Evolutionary conservation across 768 basidiomycete species (phyloP), one percentile per base, ranked within the genome.

Genomic region (Trametes meyenii): DNA sequence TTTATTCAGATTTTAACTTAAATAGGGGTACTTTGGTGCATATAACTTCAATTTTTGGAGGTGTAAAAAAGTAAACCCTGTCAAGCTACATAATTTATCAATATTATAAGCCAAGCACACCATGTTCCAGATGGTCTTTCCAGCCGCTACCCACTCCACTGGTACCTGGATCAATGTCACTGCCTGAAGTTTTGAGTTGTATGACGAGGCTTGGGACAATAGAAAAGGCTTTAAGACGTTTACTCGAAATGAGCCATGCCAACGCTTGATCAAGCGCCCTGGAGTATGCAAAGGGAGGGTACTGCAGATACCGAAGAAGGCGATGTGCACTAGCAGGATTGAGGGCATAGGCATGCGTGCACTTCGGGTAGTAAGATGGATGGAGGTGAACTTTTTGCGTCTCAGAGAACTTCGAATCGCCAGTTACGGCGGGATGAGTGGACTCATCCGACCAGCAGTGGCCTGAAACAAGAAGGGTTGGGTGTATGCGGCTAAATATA

Each of bases 391-490:
- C 46, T 21, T 29, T 3, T 50, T 38, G 49, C 19, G 48, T 46
- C 26, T 19, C 42, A 11, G 33, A 5, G 24, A 26, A 5, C 8
- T n/a, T 12, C 33, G 17, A 21, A 49, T 39, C 36, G n/a, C 26
- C 48, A 49, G 24, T 51, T 19, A 80, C 60, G 5, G 83, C 72
- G 3, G 81, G 76, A 39, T 81, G 72, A 58, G 69, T 71, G 1
- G 82, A 73, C 72, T 92, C 89, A 61, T 90, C 77, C 21, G 88
- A 90, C 90, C 90, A 91, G 67, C 89, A 92, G 65, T 92, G 87
- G 7, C 90, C 90, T 91, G 35, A 49, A 49, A 26, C 33, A 36
- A 46, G 12, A 11, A 45, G 5, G 38, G 45, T 38, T 49, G 40
- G 33, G 55, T 58, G 39, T 39, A 38, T 48, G 40, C 7, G 52